A percentile compares a stretch with the other conserved stretches of the same genome.
Conservation (phyloP, 331 rosid genomes). For the Cydonia oblonga region DNA sequence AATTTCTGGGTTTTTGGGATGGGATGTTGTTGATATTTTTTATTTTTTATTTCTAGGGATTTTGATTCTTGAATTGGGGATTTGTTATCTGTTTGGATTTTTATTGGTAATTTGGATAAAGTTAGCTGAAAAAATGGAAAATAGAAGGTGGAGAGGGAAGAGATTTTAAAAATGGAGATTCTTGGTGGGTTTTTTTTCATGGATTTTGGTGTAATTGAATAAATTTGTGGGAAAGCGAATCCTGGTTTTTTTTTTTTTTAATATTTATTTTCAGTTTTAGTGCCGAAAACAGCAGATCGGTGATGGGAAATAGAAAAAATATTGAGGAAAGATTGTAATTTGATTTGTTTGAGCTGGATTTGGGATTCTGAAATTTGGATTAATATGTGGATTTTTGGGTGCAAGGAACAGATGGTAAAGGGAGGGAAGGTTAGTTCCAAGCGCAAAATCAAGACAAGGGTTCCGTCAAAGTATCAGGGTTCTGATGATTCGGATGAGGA, state of each 20-base stretch:
- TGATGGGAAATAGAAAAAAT: slow-evolving; percentile 1
- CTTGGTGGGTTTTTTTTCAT: neutral
- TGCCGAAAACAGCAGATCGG: slow-evolving; percentile 33
- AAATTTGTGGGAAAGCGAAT: neutral
- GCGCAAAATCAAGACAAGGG: slow-evolving; percentile 20
- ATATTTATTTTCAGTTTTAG: neutral
- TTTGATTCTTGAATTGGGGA: slow-evolving; percentile 1
- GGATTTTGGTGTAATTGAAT: neutral
- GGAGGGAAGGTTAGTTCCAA: slow-evolving; percentile 48
- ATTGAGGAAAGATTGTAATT: neutral
- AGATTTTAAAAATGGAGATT: neutral
- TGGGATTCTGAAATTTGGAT: neutral
- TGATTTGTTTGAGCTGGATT: neutral
- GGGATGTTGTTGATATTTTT: neutral
- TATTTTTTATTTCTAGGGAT: neutral
- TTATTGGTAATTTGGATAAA: neutral
- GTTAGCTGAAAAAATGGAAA: neutral
- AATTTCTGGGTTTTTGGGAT: neutral
- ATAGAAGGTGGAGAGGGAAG: neutral
- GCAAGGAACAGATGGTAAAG: slow-evolving; percentile 61
- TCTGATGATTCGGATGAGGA: slow-evolving; percentile 86
- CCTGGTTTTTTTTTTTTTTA: neutral
- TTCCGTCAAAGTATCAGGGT: slow-evolving; percentile 29
- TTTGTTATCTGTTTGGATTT: neutral
- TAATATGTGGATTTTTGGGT: slow-evolving; percentile 10